Evolutionary conservation across 768 basidiomycete genomes (phyloP), one percentile per base, ranked within the genome.

Genomic region (Candolleomyces aberdarensis): DNA sequence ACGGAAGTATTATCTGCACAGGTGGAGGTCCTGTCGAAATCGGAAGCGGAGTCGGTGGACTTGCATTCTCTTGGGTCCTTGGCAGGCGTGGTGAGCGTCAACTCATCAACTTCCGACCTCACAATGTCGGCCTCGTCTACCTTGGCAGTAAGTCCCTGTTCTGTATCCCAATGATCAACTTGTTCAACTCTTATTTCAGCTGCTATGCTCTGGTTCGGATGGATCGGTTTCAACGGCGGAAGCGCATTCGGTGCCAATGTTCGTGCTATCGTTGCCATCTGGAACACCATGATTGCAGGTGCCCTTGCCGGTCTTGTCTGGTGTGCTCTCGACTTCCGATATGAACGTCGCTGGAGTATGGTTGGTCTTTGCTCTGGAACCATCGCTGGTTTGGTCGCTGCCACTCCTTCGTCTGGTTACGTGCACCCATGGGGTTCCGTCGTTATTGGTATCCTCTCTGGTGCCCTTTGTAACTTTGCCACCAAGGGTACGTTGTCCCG

Each of bases 351-450:
- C 72, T 94, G 85, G 80, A 91, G 84, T 36, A 94, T 94, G 83
- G 92, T 96, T 65, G 92, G 93, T 32, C 90, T 97, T 73, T 96
- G 95, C 74, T 92, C 81, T n/a, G 94, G 94, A 22, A 92, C 92
- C 19, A 91, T 96, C 63, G 89, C 92, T 22, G 94, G 92, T 48
- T 81, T 93, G 52, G 93, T 95, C 56, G 91, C 91, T 40, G 92
- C 92, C 48, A 96, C 94, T 14, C 94, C 95, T 10, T 88, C 91
- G 10, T 88, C 89, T 13, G 94, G 95, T 39, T 95, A 76, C 72
- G 78, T 96, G 41, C 85, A 85, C 32, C 80, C 89, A 3, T 92
- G 94, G 84, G 84, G 87, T 0, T 82, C 91, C 43, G 79, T 96
- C 31, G 77, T 93, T 29, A 81, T 89, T 63, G 95, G 95, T 44